A percentile compares a stretch with the other conserved stretches of the same genome.
phyloP scores from a whole-genome alignment of 2,329 filamentous ascomycete species.

The Arthrobotrys conoides region DNA sequence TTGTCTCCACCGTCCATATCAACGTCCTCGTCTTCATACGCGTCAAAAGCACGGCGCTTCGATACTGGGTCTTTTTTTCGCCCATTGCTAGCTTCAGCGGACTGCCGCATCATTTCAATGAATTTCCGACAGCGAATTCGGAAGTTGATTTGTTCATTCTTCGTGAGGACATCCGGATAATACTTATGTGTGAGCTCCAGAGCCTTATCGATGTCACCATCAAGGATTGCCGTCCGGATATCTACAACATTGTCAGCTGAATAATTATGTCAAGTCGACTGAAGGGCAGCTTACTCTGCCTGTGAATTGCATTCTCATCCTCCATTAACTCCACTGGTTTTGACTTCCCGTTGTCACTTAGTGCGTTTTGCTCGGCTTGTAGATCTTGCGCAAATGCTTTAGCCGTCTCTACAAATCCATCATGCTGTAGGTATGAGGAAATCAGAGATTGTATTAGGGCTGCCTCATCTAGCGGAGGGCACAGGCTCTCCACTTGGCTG shows the following conservation, averaged over 20 bases:
- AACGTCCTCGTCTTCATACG: slow-evolving; percentile 69
- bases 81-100: slow-evolving; percentile 64
- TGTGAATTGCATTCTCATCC: slow-evolving; percentile 86
- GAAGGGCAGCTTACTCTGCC: slow-evolving; percentile 77
- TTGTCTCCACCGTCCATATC: slow-evolving; percentile 70
- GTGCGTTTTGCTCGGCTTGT: slow-evolving; percentile 78
- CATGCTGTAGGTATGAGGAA: slow-evolving; percentile 82
- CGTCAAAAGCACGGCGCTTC: slow-evolving; percentile 53
- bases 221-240: slow-evolving; percentile 87
- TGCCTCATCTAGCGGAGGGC: slow-evolving; percentile 78
- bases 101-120: slow-evolving; percentile 89
- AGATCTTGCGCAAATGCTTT: slow-evolving; percentile 89
- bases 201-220: slow-evolving; percentile 91
- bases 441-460: slow-evolving; percentile 85
- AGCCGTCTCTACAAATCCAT: slow-evolving; percentile 94
- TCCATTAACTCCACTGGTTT: slow-evolving; percentile 77
- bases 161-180: slow-evolving; percentile 83
- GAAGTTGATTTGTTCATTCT: slow-evolving; percentile 89
- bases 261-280: not conserved
- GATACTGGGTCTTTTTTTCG: slow-evolving; percentile 65
- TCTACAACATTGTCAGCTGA: slow-evolving; percentile 70
- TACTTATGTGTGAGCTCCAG: slow-evolving; percentile 83
- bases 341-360: slow-evolving; percentile 69
- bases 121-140: slow-evolving; percentile 90
- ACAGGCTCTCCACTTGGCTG: slow-evolving; percentile 73